Percentiles rank a stretch among this genome's conserved stretches.
phyloP scores from a whole-genome alignment of 2,329 filamentous ascomycete genomes.

The Colletotrichum simmondsii region DNA sequence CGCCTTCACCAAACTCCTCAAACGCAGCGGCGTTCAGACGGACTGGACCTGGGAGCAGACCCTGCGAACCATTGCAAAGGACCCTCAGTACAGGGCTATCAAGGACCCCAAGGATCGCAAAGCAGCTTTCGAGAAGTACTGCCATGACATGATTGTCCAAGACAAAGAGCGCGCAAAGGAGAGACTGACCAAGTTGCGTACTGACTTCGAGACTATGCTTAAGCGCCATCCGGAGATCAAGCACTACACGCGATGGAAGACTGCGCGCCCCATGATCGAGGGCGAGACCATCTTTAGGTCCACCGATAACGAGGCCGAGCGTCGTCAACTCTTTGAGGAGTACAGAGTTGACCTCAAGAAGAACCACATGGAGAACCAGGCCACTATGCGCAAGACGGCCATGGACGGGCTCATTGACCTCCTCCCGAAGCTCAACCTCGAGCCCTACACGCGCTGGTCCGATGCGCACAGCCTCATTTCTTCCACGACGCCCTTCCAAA shows the following conservation, averaged over 20 bases:
- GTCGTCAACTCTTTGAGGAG: conserved; percentile 91
- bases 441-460: conserved; percentile 94
- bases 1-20: conserved; percentile 91
- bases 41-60: conserved; percentile 95
- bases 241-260: conserved; percentile 97
- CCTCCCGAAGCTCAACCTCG: conserved; percentile 82
- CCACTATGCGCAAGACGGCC: conserved; percentile 78
- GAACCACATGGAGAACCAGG: conserved; percentile 80
- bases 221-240: conserved; percentile 97
- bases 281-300: conserved; percentile 95
- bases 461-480: conserved; percentile 88
- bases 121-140: conserved; percentile 94
- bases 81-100: conserved; percentile 91
- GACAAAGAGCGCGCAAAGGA: conserved; percentile 97
- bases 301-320: conserved; percentile 87
- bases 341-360: conserved; percentile 90
- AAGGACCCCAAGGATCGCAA: conserved; percentile 93
- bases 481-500: conserved; percentile 79
- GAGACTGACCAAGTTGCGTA: conserved; percentile 87
- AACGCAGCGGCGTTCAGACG: conserved; percentile 84
- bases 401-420: conserved; percentile 85
- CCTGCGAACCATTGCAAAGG: conserved; percentile 86
- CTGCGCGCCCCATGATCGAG: conserved; percentile 91
- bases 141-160: conserved; percentile 86
- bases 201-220: conserved; percentile 96